Evolutionary conservation across 805 yeast species (phyloP).

Genomic region (Priceomyces medius): DNA sequence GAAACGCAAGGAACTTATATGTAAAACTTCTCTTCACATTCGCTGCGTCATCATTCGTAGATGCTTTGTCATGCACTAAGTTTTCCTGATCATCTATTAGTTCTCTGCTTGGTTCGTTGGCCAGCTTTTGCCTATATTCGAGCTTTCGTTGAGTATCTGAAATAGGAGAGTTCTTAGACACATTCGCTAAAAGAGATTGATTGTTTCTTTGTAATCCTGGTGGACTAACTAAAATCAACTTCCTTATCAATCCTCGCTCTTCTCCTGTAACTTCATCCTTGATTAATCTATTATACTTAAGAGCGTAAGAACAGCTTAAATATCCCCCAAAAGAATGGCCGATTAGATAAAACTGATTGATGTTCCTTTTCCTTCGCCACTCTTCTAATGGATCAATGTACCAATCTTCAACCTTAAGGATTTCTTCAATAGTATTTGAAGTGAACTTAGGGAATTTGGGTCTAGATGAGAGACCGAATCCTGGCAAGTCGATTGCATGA

Average conservation of each 20-base stretch:
- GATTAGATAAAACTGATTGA: constrained; percentile 34
- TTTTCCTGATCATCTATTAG: constrained; percentile 26
- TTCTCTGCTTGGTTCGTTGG: constrained; percentile 15
- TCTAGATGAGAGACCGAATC: constrained; percentile 68
- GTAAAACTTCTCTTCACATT: constrained; percentile 12
- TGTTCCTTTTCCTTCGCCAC: constrained; percentile 39
- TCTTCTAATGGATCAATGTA: constrained; percentile 42
- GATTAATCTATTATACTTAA: constrained; percentile 35
- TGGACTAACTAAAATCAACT: constrained; percentile 41
- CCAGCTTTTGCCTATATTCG: constrained; percentile 17
- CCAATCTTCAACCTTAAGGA: constrained; percentile 42
- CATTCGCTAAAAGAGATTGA: constrained; percentile 26
- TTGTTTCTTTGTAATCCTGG: constrained; percentile 42
- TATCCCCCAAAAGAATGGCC: constrained; percentile 50
- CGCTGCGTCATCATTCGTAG: constrained; percentile 5
- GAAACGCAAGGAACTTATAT: constrained; percentile 29
- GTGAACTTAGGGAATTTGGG: constrained; percentile 42
- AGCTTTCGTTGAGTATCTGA: constrained; percentile 8
- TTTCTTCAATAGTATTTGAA: constrained; percentile 30
- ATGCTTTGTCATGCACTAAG: constrained; percentile 14
- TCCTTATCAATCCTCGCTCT: constrained; percentile 27
- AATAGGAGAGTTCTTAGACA: constrained; percentile 11
- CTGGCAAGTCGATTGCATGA: constrained; percentile 70
- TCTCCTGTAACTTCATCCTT: constrained; percentile 17
- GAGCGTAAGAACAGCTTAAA: constrained; percentile 40